Conservation (phyloP, 2,329 filamentous ascomycete species). For the Alternaria consortialis region DNA sequence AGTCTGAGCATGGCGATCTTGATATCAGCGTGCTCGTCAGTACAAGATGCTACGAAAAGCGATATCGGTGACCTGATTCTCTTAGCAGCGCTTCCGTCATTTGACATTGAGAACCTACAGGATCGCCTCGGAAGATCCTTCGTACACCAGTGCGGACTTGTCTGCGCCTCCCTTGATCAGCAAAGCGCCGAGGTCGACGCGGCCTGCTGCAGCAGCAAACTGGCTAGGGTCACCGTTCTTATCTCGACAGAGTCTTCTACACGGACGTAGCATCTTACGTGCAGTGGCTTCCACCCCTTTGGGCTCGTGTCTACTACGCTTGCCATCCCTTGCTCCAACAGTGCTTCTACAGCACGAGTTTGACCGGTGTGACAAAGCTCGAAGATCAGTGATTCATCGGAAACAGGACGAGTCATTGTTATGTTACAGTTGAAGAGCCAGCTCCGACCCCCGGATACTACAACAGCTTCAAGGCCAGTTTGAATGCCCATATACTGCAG, state of each 20-base stretch:
- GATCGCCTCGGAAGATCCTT: conserved; percentile 20
- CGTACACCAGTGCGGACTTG: conserved; percentile 24
- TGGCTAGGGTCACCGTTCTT: not conserved
- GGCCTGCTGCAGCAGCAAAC: conserved; percentile 24
- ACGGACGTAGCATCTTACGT: not conserved
- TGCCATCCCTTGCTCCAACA: conserved; percentile 14
- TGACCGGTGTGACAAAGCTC: conserved; percentile 20
- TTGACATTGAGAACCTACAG: not conserved
- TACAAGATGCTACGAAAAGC: conserved; percentile 16
- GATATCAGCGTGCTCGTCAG: conserved; percentile 6
- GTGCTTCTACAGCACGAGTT: conserved; percentile 20
- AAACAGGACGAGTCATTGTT: conserved; percentile 7
- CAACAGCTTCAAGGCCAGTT: conserved; percentile 18
- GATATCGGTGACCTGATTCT: conserved; percentile 18
- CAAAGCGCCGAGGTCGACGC: conserved; percentile 18
- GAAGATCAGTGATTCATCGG: conserved; percentile 24
- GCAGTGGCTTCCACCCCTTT: not conserved
- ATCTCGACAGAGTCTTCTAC: not conserved
- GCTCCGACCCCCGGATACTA: conserved; percentile 10
- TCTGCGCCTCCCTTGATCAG: conserved; percentile 22
- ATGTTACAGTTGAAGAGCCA: conserved; percentile 23
- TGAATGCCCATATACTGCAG: conserved; percentile 12
- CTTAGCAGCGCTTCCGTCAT: not conserved
- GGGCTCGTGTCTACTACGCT: conserved; percentile 25
- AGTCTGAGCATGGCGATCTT: conserved; percentile 27